Evolutionary conservation across 2,329 filamentous ascomycete species (phyloP), one percentile per base, ranked within the genome.

Genomic region (Aspergillus jensenii): DNA sequence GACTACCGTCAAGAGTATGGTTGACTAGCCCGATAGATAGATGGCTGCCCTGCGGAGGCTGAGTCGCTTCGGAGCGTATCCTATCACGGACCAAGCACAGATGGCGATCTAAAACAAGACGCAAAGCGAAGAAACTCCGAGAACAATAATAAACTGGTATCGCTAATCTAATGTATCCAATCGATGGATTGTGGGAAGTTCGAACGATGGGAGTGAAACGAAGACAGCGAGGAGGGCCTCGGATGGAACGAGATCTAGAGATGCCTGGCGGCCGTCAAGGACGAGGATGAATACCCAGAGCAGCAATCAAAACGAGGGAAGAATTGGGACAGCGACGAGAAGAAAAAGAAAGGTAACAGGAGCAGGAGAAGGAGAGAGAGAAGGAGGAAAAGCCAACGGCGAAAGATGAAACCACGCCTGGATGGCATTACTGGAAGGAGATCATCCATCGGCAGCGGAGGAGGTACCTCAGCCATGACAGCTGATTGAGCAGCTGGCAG

Each of bases 371-470:
- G 40, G 11, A 27, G 47, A 33, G 21, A 12, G 45, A 48, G 45
- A 48, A n/a, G 35, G 21, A 46, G 47, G 49, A 56, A 45, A 35
- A 59, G 56, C 53, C 49, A 51, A 52, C 41, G 50, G 59, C 52
- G 51, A 43, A 35, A 59, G 48, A 65, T 65, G 65, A 66, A 67
- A 67, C 65, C 44, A 54, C 19, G 21, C 53, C 61, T 56, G 55
- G 55, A 58, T 65, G 64, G 62, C 62, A 65, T 41, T 61, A 59
- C 21, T 48, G 45, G 27, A 35, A 59, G 53, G 56, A 62, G 65
- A 67, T 67, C 65, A 66, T 62, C 65, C 49, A 61, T 37, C 35
- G 35, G 35, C 14, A 37, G 15, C 35, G 35, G 35, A 37, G 15
- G 35, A 37, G 15, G 35, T 37, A 15, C 15, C 35, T 37, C 58